Evolutionary conservation across 2,329 filamentous ascomycete genomes (phyloP).

Genomic region (Botrytis tulipae): DNA sequence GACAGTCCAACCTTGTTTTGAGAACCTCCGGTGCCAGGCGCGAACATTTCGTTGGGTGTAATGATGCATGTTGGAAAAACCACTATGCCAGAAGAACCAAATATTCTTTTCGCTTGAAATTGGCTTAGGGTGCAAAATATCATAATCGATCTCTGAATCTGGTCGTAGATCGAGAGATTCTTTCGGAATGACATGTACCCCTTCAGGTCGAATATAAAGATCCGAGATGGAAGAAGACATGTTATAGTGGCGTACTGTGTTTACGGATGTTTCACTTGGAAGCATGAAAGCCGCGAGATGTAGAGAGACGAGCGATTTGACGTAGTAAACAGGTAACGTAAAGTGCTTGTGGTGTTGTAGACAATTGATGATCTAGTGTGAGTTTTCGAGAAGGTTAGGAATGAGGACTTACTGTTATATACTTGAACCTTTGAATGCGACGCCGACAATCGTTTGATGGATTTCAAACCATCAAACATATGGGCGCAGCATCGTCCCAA

Average conservation of each 20-base stretch:
- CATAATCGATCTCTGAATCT: constrained; percentile 47
- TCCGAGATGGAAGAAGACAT: constrained; percentile 26
- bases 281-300: not conserved
- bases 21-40: constrained; percentile 53
- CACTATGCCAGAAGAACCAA: constrained; percentile 59
- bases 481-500: not conserved
- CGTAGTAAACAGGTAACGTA: not conserved
- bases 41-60: constrained; percentile 54
- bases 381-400: not conserved
- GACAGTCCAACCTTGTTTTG: constrained; percentile 51
- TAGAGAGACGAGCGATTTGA: too few relatives aligned
- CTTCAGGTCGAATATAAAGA: constrained; percentile 41
- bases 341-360: not conserved
- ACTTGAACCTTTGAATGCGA: not conserved
- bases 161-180: constrained; percentile 46
- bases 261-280: not conserved
- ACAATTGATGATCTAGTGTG: not conserved
- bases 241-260: constrained; percentile 4
- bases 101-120: constrained; percentile 50
- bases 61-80: constrained; percentile 48
- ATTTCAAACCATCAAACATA: not conserved
- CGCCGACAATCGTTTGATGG: not conserved
- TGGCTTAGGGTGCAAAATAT: constrained; percentile 43
- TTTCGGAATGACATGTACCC: constrained; percentile 44
- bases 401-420: not conserved